Evolutionary conservation across 177 flowering plant species (phyloP).

Genomic region (Vitis hybrid): DNA sequence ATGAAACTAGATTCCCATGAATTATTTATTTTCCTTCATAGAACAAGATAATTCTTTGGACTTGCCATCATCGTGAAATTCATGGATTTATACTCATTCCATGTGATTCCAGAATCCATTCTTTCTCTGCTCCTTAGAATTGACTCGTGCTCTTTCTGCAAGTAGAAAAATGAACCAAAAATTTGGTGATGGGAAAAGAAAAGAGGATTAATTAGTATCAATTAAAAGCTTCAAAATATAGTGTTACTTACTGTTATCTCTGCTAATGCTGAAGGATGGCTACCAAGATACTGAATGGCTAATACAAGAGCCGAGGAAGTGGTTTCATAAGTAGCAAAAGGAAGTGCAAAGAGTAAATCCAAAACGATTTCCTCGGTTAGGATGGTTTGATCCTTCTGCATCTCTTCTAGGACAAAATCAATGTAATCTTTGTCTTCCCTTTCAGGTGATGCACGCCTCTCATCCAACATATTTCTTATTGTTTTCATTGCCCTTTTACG

Average conservation of each 20-base stretch:
- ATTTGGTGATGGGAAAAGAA: background rate
- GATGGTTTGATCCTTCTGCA: slow-evolving; percentile 65
- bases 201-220: background rate
- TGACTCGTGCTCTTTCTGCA: slow-evolving; percentile 86
- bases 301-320: slow-evolving; percentile 78
- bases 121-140: slow-evolving; percentile 53
- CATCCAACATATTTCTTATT: slow-evolving; percentile 63
- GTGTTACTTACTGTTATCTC: slow-evolving; percentile 52
- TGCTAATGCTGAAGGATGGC: slow-evolving; percentile 64
- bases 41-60: no score
- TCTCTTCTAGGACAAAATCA: slow-evolving; percentile 72
- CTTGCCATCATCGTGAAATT: slow-evolving; percentile 43
- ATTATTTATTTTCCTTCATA: no score
- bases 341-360: slow-evolving; percentile 88
- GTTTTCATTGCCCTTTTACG: slow-evolving; percentile 80
- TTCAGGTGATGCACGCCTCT: slow-evolving; percentile 55
- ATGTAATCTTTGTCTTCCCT: slow-evolving; percentile 60
- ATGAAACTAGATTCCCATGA: no score
- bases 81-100: slow-evolving; percentile 94
- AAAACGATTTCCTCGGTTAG: slow-evolving; percentile 80
- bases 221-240: background rate
- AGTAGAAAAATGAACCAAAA: background rate
- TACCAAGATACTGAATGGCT: slow-evolving; percentile 60
- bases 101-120: slow-evolving; percentile 66
- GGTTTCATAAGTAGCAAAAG: slow-evolving; percentile 95